Evolutionary conservation across 2,329 filamentous ascomycete genomes (phyloP), one percentile per base, ranked within the genome.

Genomic region (Aspergillus felis): DNA sequence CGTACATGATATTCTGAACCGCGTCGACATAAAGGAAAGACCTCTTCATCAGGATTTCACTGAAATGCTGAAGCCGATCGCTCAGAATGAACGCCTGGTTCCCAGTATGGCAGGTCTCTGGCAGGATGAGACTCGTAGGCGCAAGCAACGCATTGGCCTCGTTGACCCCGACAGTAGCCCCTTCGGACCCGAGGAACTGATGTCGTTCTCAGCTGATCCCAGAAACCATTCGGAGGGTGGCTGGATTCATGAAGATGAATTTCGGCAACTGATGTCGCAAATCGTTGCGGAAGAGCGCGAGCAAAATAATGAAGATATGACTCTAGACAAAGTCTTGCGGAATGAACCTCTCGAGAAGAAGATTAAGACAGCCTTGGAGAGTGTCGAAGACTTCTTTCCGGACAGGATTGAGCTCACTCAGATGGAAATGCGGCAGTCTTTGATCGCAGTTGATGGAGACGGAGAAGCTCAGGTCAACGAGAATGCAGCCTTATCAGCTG

Each of bases 221-320:
- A 84, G 92, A 54, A 82, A 90, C 58, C 84, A 85, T 2, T 83
- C 87, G 42, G 81, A 85, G n/a, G 85, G 86, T n/a, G 87, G 86
- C 0, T 99, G 94, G 93, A 88, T 97, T 55, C 92, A 97, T 64
- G 93, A 97, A 71, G 87, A 91, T 50, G 92, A 96, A 68, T 93
- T 88, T 68, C 80, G 85, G 32, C 78, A 86, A 47, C 81, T 89
- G 64, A 78, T 96, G 1, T 74, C 78, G 29, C 76, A 82, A 27
- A 79, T 95, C 25, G 84, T 90, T 8, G 70, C 76, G 1, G 80
- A 87, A 25, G 92, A 97, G 70, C 74, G 74, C 4, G 78, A 81
- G 41, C 75, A 74, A 27, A 71, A 78, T 25, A 77, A 17, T 67
- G 71, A 5, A 70, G 78, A 9, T 61, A 83, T 12, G 7, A 80